Evolutionary conservation across 2,329 filamentous ascomycete genomes (phyloP), one percentile per base, ranked within the genome.

Genomic region (Sclerotinia subarctica): DNA sequence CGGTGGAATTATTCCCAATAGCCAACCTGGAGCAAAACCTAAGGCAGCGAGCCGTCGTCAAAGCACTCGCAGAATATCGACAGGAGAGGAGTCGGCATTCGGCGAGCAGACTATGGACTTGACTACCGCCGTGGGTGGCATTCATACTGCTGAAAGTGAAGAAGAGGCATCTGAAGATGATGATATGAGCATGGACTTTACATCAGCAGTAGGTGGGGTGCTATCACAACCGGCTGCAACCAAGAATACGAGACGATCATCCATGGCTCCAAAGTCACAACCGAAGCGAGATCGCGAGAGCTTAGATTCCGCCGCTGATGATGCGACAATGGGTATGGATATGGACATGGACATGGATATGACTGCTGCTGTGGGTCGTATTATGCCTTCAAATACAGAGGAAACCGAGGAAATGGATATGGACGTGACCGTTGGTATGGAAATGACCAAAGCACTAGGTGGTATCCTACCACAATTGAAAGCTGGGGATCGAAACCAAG

Each of bases 151-250:
- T 24, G 69, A 76, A 32, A 70, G 74, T 29, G 75, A 73, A 5
- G 75, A 80, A 35, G 73, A 76, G 2, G 76, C 77, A 81, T 3
- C 52, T 13, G 68, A 69, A 65, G 85, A 90, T 56, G 88, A 90
- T 72, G 90, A 93, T 56, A 87, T 93, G 82, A 91, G 90, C 0
- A 93, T 93, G 89, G 91, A 93, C 74, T 83, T 93, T 68, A 92
- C 89, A 1, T 86, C 87, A 2, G 86, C 88, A 44, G 83, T 90
- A 71, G 87, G 88, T 0, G 82, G 84, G 24, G 78, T 89, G 0
- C 74, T 88, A 6, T 74, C 77, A 21, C 70, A 74, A 62, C 76
- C 72, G 19, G 76, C 78, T 58, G 77, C 49, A 78, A 77, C 70
- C 79, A 81, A 65, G 29, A 68, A 67, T 24, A 64, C 44, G 21